Evolutionary conservation across 768 basidiomycete genomes (phyloP), one percentile per base, ranked within the genome.

Genomic region (Tricholoma flavovirens): DNA sequence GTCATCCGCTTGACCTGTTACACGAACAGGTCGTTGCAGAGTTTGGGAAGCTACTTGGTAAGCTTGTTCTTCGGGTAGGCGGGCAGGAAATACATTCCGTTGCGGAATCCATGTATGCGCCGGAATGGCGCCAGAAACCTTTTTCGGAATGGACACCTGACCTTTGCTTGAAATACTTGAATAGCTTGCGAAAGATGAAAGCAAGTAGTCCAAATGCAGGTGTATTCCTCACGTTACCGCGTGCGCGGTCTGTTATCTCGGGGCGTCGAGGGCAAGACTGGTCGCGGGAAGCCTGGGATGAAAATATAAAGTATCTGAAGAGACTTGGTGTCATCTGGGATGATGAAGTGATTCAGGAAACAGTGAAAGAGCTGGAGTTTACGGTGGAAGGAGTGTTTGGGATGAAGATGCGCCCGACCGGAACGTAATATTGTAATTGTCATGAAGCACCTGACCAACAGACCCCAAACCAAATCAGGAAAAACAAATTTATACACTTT

Each of bases 211-310:
- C 84, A 5, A 71, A 76, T 21, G 67, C 83, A 42, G 77, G 77
- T 24, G 70, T 73, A 32, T 88, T 87, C 66, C 68, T 85, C 52
- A 75, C 68, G 53, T 71, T 71, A 48, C 77, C 83, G 40, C 76
- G 79, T 58, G 65, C 70, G 26, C 26, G n/a, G 33, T 71, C 5
- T 4, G 12, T 21, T 22, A 6, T 12, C 70, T 19, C 68, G 57
- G 26, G 87, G 14, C 78, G 87, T 46, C 70, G 79, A n/a, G 90
- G 90, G 1, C 80, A 83, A 63, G 87, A 91, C 59, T 93, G 88
- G 88, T 75, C 84, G 11, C 73, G 80, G 46, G 71, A 75, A 51
- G 87, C 84, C 62, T 92, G 90, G 89, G 72, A 77, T 59, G 73
- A 78, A 11, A 79, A 73, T 26, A 66, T 87, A 56, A 61, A 62